phyloP scores from a whole-genome alignment of 2,329 filamentous ascomycete species.

The Clonostachys chloroleuca region DNA sequence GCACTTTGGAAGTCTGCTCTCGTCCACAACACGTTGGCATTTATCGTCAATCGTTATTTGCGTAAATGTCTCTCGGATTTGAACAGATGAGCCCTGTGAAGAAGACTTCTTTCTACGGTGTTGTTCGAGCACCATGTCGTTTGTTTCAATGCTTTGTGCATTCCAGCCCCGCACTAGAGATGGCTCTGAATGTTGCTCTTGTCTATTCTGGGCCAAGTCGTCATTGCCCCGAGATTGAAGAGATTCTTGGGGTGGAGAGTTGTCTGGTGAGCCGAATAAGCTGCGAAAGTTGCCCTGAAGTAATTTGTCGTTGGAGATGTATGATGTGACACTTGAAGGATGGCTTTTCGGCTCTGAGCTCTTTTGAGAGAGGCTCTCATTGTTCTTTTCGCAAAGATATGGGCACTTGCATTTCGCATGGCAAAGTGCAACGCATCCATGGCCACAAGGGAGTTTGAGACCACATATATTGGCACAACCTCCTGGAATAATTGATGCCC shows the following conservation, averaged over 20 bases:
- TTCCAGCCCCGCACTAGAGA: background rate
- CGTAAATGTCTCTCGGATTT: background rate
- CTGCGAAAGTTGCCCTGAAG: too few species aligned
- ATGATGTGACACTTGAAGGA: too few species aligned
- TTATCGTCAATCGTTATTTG: background rate
- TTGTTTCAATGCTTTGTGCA: background rate
- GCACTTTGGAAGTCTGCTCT: too few species aligned
- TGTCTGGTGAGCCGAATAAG: too few species aligned
- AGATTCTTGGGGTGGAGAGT: background rate
- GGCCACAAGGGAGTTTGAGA: background rate
- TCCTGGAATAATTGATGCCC: slow-evolving; percentile 23
- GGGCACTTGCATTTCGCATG: background rate
- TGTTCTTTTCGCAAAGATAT: background rate
- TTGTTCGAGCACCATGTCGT: too few species aligned
- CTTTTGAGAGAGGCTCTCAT: background rate
- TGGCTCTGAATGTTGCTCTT: background rate
- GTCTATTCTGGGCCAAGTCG: too few species aligned
- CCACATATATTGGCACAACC: slow-evolving; percentile 6
- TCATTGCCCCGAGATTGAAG: background rate
- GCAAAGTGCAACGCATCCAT: background rate
- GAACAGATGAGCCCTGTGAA: background rate
- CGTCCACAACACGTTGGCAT: background rate
- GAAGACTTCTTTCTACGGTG: too few species aligned
- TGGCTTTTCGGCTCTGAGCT: background rate
- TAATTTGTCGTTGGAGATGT: too few species aligned